Base-by-base conservation (phyloP, 306 rosid genomes). In the Sicyos baderoa region DNA sequence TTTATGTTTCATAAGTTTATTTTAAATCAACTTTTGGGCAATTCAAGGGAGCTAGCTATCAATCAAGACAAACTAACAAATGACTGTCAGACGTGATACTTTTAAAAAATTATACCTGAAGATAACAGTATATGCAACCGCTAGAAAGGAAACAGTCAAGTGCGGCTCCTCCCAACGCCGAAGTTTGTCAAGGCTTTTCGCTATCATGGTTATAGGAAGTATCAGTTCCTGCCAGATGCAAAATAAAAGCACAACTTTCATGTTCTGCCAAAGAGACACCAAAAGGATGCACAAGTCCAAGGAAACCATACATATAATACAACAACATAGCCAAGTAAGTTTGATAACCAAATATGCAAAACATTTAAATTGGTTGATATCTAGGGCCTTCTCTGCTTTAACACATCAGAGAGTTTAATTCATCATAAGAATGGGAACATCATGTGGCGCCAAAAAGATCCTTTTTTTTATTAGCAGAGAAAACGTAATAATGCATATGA, bases 81-180 rank as follows among this genome's bases (percentile, higher is more conserved):
- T 19, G 1, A 18, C 45, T 63, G 15, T 42, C 2, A 63, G 12
- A 11, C 10, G 15, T 63, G 17, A 63, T 42, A 63, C 27, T 32
- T 27, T 56, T 74, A 3, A n/a, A 51, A 23, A 55, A 45, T 71
- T 68, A 57, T 78, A 93, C 99, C 99, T 90, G 84, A 86, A 86
- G 60, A 90, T 82, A 53, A 85, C 52, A 21, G 91, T 80, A 70
- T 93, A 90, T 2, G 86, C 37, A 69, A 85, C 62, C 12, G 81
- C 86, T 75, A 90, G 94, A 84, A 90, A 93, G 25, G 91, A 85
- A 21, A 81, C 65, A 44, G 99, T 90, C 91, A 88, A 52, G 75
- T 73, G 83, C 70, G 99, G 99, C 79, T 86, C 90, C 70, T 93
- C 97, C 99, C 99, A 93, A 64, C 68, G 83, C 79, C 99, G 79